These are phyloP conservation scores for Lentinula boryana DNA, from an alignment of 768 basidiomycete genomes.

Conservation along the genomic window DNA sequence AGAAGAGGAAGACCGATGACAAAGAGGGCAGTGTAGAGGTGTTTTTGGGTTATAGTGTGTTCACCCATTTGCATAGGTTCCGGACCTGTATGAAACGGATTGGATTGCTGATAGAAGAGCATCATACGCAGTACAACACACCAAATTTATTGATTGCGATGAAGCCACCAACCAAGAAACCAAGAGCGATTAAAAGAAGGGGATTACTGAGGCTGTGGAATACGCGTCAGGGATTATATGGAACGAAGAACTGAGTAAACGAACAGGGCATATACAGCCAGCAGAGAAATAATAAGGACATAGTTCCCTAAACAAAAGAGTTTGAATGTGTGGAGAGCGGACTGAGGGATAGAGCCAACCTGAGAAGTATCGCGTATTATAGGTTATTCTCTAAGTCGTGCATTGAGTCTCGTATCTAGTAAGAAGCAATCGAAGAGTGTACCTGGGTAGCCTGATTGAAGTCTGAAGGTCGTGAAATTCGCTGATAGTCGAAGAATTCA, in stretches of 20 bases:
- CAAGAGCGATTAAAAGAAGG: slow-evolving; percentile 75
- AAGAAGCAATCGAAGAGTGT: slow-evolving; percentile 18
- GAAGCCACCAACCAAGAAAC: slow-evolving; percentile 91
- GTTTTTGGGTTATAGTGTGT: slow-evolving; percentile 81
- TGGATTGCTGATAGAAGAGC: not conserved
- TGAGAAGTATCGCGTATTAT: slow-evolving; percentile 90
- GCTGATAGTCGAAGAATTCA: slow-evolving; percentile 83
- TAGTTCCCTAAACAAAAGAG: slow-evolving; percentile 66
- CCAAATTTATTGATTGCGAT: slow-evolving; percentile 84
- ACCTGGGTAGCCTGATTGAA: slow-evolving; percentile 75
- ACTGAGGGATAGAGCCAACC: slow-evolving; percentile 28
- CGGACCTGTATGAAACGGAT: slow-evolving; percentile 44
- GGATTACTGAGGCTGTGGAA: slow-evolving; percentile 67
- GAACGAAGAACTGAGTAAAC: slow-evolving; percentile 8
- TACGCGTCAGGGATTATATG: not conserved
- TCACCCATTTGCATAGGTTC: slow-evolving; percentile 83
- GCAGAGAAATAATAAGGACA: slow-evolving; percentile 63
- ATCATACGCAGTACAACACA: slow-evolving; percentile 27
- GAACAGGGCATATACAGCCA: slow-evolving; percentile 86
- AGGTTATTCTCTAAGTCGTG: slow-evolving; percentile 71
- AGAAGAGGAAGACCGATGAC: slow-evolving; percentile 89
- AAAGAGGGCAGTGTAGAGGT: slow-evolving; percentile 83
- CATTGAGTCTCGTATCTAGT: not conserved
- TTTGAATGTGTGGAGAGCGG: not conserved
- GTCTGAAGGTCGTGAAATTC: slow-evolving; percentile 80